Conservation (phyloP, 2,329 filamentous ascomycete genomes). For the Colletotrichum karsti region DNA sequence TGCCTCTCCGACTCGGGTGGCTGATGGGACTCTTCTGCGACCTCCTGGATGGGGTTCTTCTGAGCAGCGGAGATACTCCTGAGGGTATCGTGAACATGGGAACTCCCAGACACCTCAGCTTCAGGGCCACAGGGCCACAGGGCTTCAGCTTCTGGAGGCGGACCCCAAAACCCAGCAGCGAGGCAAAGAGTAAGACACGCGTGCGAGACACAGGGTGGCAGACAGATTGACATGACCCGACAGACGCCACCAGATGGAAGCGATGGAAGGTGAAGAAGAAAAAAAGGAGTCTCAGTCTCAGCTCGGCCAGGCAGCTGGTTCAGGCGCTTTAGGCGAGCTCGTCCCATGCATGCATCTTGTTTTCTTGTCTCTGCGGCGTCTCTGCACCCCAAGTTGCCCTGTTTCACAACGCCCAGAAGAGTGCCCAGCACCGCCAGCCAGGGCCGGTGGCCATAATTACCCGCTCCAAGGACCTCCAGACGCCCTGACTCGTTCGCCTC, state of each 20-base stretch:
- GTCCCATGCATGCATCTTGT: not conserved
- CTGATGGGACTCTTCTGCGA: not conserved
- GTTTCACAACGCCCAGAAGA: constrained; percentile 19
- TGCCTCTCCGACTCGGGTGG: not conserved
- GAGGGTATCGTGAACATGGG: not conserved
- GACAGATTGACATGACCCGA: not conserved
- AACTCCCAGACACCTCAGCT: not conserved
- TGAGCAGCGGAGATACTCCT: constrained; percentile 1
- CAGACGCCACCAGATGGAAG: not conserved
- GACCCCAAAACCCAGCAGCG: not conserved
- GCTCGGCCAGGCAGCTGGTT: constrained; percentile 4
- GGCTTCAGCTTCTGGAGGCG: too few relatives aligned
- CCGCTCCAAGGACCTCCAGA: not conserved
- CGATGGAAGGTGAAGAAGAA: not conserved
- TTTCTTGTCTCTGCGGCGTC: not conserved
- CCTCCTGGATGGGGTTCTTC: constrained; percentile 1
- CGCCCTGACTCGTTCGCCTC: constrained; percentile 12
- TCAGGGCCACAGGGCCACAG: too few relatives aligned
- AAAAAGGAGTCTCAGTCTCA: not conserved
- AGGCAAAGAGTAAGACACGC: not conserved
- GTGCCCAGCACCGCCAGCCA: not conserved
- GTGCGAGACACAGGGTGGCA: not conserved
- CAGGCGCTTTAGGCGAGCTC: constrained; percentile 4
- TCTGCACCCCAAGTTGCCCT: not conserved
- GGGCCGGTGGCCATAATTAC: not conserved